Percentiles rank a stretch among this genome's conserved stretches.
phyloP scores from a whole-genome alignment of 2,329 filamentous ascomycete genomes.

The Trichoderma sp. region DNA sequence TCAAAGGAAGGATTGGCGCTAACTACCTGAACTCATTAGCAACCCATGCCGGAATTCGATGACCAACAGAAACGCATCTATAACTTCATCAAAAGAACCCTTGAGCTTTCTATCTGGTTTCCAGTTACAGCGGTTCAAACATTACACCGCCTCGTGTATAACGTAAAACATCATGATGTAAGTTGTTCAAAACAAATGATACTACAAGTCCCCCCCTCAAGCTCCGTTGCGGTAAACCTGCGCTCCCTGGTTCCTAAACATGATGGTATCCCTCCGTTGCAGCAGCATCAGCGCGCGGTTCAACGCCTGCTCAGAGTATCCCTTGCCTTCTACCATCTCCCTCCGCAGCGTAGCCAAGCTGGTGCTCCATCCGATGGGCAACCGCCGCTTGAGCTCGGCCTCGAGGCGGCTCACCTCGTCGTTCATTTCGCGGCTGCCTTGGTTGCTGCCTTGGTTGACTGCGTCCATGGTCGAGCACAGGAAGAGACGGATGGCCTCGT shows the following conservation, averaged over 20 bases:
- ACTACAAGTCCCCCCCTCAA: constrained; percentile 39
- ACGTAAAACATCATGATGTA: constrained; percentile 14
- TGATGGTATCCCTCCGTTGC: constrained; percentile 83
- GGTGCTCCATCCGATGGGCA: constrained; percentile 95
- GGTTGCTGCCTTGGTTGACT: constrained; percentile 83
- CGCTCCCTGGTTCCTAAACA: constrained; percentile 74
- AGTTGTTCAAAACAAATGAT: not conserved
- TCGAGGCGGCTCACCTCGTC: constrained; percentile 87
- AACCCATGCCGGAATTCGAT: not conserved
- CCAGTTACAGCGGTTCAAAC: not conserved
- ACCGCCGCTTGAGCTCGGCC: constrained; percentile 79
- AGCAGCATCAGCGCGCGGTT: constrained; percentile 83
- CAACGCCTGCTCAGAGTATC: constrained; percentile 83
- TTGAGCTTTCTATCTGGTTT: not conserved
- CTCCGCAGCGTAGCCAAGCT: constrained; percentile 81
- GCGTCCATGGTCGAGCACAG: constrained; percentile 97
- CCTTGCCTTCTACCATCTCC: constrained; percentile 90
- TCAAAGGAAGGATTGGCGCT: constrained; percentile 23
- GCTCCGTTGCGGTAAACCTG: constrained; percentile 75
- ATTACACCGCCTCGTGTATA: not conserved
- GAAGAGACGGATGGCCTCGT: constrained; percentile 96
- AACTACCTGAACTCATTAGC: not conserved
- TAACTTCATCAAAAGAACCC: not conserved
- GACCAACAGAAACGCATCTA: not conserved
- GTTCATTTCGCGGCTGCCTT: constrained; percentile 84